phyloP scores from a whole-genome alignment of 164 flowering plant species.

The Houttuynia cordata region DNA sequence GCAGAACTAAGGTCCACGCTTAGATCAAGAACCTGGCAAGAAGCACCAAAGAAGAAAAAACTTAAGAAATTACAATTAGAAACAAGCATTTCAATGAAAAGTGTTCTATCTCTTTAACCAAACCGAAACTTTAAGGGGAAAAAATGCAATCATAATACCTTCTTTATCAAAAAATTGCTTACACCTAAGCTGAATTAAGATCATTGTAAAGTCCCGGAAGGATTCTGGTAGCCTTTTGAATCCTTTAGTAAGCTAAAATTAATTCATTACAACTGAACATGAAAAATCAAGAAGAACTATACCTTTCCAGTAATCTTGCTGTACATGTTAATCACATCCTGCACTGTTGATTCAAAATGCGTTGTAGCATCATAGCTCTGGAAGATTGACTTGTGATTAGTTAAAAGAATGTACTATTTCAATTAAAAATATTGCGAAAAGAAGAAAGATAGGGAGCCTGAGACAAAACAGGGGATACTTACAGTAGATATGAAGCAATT shows the following conservation, averaged over 20 bases:
- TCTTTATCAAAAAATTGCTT: no score
- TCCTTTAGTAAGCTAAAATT: neutral
- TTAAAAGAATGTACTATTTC: neutral
- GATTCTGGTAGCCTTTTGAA: no score
- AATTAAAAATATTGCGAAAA: no score
- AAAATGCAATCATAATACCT: no score
- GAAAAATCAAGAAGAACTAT: slow-evolving; percentile 1
- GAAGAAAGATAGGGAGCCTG: neutral
- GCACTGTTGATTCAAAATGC: slow-evolving; percentile 77
- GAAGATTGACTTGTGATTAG: no score
- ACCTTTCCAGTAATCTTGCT: slow-evolving; percentile 89
- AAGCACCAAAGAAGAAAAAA: slow-evolving; percentile 1
- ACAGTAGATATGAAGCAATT: slow-evolving; percentile 81
- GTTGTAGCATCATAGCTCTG: slow-evolving; percentile 85
- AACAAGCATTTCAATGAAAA: neutral
- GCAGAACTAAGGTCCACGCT: slow-evolving; percentile 87
- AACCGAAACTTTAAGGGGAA: no score
- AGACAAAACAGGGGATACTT: slow-evolving; percentile 13
- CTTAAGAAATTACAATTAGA: neutral
- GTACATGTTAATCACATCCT: slow-evolving; percentile 63
- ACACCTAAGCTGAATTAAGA: no score
- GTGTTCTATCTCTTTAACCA: no score
- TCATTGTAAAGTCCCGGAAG: no score
- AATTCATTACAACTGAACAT: no score
- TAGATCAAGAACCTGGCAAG: slow-evolving; percentile 47